phyloP scores from a whole-genome alignment of 2,329 filamentous ascomycete species.

The Escovopsis sp. region DNA sequence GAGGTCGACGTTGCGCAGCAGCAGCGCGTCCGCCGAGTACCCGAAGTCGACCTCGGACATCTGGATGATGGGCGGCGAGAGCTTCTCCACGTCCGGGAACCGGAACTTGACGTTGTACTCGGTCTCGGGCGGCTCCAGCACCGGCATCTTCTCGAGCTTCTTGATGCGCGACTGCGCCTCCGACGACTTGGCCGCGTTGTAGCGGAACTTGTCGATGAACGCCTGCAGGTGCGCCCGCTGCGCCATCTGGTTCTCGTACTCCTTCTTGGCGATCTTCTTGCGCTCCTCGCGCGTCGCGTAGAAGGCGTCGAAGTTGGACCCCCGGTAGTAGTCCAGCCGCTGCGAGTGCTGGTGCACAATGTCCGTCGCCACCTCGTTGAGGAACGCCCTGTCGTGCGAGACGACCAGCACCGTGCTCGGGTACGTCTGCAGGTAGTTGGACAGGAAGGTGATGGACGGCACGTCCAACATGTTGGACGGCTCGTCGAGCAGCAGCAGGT shows the following conservation, averaged over 20 bases:
- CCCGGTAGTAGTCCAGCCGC: conserved; percentile 94
- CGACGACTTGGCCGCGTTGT: conserved; percentile 96
- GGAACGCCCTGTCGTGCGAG: conserved; percentile 95
- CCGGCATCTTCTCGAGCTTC: conserved; percentile 93
- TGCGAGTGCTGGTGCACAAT: conserved; percentile 98
- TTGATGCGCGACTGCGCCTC: conserved; percentile 98
- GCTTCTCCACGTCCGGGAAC: conserved; percentile 94
- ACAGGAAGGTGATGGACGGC: conserved; percentile 96
- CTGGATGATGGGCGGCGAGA: conserved; percentile 94
- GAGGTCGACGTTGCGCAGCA: conserved; percentile 77
- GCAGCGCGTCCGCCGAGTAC: conserved; percentile 66
- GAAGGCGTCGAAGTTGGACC: conserved; percentile 93
- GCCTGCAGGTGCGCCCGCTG: conserved; percentile 86
- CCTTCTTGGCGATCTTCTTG: conserved; percentile 87
- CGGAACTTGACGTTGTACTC: conserved; percentile 96
- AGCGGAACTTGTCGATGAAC: conserved; percentile 99
- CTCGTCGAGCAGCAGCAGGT: conserved; percentile 91
- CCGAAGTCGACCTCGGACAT: conserved; percentile 90
- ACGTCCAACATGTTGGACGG: conserved; percentile 99
- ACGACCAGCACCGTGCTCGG: conserved; percentile 92
- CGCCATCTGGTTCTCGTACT: conserved; percentile 98
- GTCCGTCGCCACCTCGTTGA: conserved; percentile 98
- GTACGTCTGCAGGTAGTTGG: conserved; percentile 86
- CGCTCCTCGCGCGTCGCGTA: conserved; percentile 96
- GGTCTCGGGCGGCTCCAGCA: conserved; percentile 76